Evolutionary conservation across 2,329 filamentous ascomycete genomes (phyloP).

Genomic region (Chrysosphaeria jannelii): DNA sequence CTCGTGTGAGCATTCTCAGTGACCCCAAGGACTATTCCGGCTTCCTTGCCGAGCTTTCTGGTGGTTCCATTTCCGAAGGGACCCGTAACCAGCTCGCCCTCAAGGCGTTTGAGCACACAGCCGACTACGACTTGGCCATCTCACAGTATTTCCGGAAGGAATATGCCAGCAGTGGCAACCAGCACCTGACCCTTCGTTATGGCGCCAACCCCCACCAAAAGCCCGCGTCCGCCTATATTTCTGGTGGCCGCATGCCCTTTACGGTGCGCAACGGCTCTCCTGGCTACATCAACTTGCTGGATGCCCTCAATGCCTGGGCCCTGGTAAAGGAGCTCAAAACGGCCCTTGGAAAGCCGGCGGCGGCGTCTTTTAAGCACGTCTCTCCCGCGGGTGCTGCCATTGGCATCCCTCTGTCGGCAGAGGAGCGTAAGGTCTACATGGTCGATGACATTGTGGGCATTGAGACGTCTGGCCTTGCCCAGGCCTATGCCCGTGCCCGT

Average conservation of each 20-base stretch:
- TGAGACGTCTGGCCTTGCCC: slow-evolving; percentile 58
- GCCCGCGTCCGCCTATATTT: slow-evolving; percentile 61
- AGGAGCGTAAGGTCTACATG: slow-evolving; percentile 94
- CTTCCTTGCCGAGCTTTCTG: slow-evolving; percentile 71
- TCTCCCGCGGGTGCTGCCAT: slow-evolving; percentile 91
- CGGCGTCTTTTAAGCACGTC: slow-evolving; percentile 96
- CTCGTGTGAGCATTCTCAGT: slow-evolving; percentile 80
- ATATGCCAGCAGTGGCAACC: slow-evolving; percentile 60
- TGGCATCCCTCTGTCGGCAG: slow-evolving; percentile 55
- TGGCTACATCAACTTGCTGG: slow-evolving; percentile 91
- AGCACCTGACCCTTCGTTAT: slow-evolving; percentile 70
- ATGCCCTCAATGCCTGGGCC: slow-evolving; percentile 89
- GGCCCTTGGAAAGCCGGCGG: slow-evolving; percentile 63
- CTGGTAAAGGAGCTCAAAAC: slow-evolving; percentile 87
- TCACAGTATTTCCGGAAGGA: slow-evolving; percentile 93
- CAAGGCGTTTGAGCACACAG: slow-evolving; percentile 95
- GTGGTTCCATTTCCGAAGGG: slow-evolving; percentile 58
- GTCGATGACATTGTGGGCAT: slow-evolving; percentile 83
- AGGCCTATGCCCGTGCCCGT: slow-evolving; percentile 83
- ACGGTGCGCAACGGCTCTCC: slow-evolving; percentile 73
- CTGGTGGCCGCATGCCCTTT: slow-evolving; percentile 56
- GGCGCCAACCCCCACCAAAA: slow-evolving; percentile 97
- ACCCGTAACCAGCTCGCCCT: slow-evolving; percentile 74
- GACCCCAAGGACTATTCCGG: slow-evolving; percentile 82
- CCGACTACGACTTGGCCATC: slow-evolving; percentile 86